Base-by-base conservation (phyloP, 768 basidiomycete species). In the Tricholoma furcatifolium region DNA sequence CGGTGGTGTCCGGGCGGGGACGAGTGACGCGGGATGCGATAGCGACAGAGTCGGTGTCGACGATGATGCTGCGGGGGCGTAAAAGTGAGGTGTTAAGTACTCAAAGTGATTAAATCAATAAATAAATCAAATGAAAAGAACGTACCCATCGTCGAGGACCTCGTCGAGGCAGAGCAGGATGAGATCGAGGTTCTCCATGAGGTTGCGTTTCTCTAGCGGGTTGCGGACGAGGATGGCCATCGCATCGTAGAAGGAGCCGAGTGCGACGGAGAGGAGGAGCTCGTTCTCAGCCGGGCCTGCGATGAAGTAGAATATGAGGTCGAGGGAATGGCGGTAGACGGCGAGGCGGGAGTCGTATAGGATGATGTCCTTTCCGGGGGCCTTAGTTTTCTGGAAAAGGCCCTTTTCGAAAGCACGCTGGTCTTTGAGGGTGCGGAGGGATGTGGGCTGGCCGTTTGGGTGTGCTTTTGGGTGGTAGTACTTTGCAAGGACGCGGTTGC, bases 91-190 rank as follows among this genome's bases (percentile, higher is more conserved):
- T n/a, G n/a, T n/a, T n/a, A n/a, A n/a, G n/a, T n/a, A n/a, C n/a
- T n/a, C n/a, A n/a, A n/a, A n/a, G n/a, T n/a, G n/a, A n/a, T n/a
- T n/a, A n/a, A n/a, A n/a, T n/a, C n/a, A n/a, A n/a, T n/a, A n/a
- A n/a, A n/a, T n/a, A n/a, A n/a, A n/a, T n/a, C n/a, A 47, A 10
- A 14, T 27, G 17, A n/a, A 23, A 30, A 42, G 44, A 24, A 48
- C 85, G 61, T 68, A 98, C 96, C 97, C 97, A 65, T 99, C 94
- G 69, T 99, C 97, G 53, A 98, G 85, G 2, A 93, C 96, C 75
- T 99, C 97, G 70, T 98, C 97, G 46, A 98, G 73, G 62, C 94
- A 95, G 20, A 99, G 73, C 47, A 98, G 68, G 9, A 97, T 91
- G 50, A 98, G 64, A 70, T 98, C 97, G 43, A 98, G 72, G 70